Conservation (phyloP, 352 stramenopile species). For the Globisporangium barbulae region DNA sequence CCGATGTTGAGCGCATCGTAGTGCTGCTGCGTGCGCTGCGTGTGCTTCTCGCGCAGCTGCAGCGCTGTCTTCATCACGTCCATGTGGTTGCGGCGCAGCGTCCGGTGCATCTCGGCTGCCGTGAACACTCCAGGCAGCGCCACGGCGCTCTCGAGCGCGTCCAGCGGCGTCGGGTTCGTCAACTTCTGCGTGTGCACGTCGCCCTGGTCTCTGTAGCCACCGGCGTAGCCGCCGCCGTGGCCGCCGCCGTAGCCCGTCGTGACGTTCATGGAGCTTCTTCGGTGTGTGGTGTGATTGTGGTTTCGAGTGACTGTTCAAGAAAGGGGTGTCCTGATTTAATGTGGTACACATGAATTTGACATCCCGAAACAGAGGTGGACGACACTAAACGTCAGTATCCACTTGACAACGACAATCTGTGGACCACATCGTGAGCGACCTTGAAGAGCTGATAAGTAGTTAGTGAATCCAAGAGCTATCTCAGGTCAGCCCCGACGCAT, state of each 20-base stretch:
- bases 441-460: no score
- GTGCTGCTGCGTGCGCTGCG: slow-evolving; percentile 37
- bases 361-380: no score
- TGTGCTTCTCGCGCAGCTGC: slow-evolving; percentile 68
- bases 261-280: slow-evolving; percentile 19
- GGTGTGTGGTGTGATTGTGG: background rate
- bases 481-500: no score
- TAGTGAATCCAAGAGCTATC: no score
- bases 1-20: slow-evolving; percentile 67
- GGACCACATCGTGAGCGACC: no score
- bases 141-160: slow-evolving; percentile 65
- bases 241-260: slow-evolving; percentile 21
- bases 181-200: slow-evolving; percentile 28
- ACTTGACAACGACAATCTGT: no score
- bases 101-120: slow-evolving; percentile 45
- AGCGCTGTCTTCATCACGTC: slow-evolving; percentile 71
- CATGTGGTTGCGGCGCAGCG: slow-evolving; percentile 52
- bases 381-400: no score
- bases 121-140: slow-evolving; percentile 63
- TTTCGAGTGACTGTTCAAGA: background rate
- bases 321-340: background rate
- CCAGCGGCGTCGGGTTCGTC: slow-evolving; percentile 41
- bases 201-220: slow-evolving; percentile 30
- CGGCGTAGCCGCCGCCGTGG: slow-evolving; percentile 14
- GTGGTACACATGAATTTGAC: background rate